These are phyloP conservation scores for Elaeis oleifera DNA, from an alignment of 202 grass and related monocot species.

Conservation along the genomic window DNA sequence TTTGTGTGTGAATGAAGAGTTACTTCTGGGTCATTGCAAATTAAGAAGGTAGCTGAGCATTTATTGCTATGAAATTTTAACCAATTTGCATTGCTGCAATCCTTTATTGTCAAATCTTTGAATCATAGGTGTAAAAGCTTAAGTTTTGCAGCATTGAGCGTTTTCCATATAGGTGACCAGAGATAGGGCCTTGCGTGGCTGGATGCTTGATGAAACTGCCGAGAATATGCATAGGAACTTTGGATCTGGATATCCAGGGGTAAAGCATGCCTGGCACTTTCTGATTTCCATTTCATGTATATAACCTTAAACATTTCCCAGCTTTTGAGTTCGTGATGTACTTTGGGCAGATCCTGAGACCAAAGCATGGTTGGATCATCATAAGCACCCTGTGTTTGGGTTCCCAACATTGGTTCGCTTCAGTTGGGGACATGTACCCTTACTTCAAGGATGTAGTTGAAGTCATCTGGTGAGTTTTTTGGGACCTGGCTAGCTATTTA, in stretches of 20 bases:
- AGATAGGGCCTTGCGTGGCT: conserved; percentile 68
- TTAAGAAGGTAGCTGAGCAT: too few relatives aligned
- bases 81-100: too few relatives aligned
- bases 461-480: conserved; percentile 62
- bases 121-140: too few relatives aligned
- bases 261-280: conserved; percentile 16
- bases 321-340: neutral
- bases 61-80: too few relatives aligned
- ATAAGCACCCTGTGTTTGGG: conserved; percentile 73
- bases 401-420: conserved; percentile 89
- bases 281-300: too few relatives aligned
- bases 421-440: conserved; percentile 86
- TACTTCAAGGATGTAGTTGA: conserved; percentile 60
- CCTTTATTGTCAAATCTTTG: too few relatives aligned
- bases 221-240: conserved; percentile 68
- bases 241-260: conserved; percentile 92
- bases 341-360: conserved; percentile 59
- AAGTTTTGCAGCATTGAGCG: neutral
- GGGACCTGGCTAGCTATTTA: neutral
- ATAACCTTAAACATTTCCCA: neutral
- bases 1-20: too few relatives aligned
- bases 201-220: conserved; percentile 75
- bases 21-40: too few relatives aligned
- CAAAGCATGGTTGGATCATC: conserved; percentile 74
- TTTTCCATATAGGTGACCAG: conserved; percentile 59